Percentiles rank a stretch among this genome's conserved stretches.
These are phyloP conservation scores for Asparagopsis taxiformis DNA, from an alignment of 31 red algal genomes.

Conservation along the genomic window DNA sequence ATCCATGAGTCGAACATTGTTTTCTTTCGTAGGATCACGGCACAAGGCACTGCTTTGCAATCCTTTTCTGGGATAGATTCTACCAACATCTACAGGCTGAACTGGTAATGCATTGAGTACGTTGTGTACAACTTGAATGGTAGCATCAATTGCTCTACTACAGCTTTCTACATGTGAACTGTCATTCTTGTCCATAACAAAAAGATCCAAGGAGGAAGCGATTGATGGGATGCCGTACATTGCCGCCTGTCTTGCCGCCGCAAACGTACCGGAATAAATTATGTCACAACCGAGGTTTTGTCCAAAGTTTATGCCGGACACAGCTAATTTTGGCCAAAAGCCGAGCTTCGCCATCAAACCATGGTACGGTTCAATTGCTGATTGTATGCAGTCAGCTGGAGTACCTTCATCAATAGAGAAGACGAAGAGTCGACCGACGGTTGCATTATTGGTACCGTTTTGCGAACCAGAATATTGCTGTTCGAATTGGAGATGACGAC, in stretches of 20 bases:
- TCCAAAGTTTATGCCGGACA: constrained; percentile 88
- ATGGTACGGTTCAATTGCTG: constrained; percentile 55
- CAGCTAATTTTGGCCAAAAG: constrained; percentile 42
- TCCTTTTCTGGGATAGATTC: constrained; percentile 4
- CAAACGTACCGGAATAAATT: constrained; percentile 94
- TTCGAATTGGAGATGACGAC: constrained; percentile 24
- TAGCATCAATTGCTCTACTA: constrained; percentile 44
- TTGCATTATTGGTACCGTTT: neutral
- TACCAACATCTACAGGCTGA: constrained; percentile 10
- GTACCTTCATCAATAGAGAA: constrained; percentile 82
- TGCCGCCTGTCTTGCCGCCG: constrained; percentile 78
- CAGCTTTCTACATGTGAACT: neutral
- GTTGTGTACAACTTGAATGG: constrained; percentile 21
- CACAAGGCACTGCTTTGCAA: neutral
- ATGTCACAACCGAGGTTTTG: constrained; percentile 91
- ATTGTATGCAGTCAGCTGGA: constrained; percentile 85
- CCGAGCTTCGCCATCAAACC: constrained; percentile 47
- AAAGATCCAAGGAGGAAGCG: constrained; percentile 65
- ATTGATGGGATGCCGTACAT: constrained; percentile 87
- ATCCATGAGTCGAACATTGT: constrained; percentile 20
- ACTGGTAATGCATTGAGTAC: constrained; percentile 8
- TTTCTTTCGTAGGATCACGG: neutral
- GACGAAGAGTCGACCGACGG: constrained; percentile 32
- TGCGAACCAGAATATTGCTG: constrained; percentile 9
- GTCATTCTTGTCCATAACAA: constrained; percentile 3